Evolutionary conservation across 352 stramenopile species (phyloP).

Genomic region (Globisporangium cylindrosporum): DNA sequence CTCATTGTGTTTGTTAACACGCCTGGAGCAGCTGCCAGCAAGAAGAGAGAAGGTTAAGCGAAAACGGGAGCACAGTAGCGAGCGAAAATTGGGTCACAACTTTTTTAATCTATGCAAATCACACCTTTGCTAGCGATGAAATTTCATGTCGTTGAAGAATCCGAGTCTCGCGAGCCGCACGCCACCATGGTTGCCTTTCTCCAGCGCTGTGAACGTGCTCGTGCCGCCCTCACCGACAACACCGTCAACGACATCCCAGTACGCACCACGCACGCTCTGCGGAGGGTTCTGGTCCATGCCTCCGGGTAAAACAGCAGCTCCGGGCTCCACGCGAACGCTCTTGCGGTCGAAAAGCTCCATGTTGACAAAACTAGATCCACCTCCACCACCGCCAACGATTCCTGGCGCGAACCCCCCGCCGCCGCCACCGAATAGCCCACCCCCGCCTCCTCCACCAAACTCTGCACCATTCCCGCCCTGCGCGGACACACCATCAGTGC

Average conservation of each 20-base stretch:
- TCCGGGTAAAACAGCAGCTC: conserved; percentile 33
- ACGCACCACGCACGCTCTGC: conserved; percentile 39
- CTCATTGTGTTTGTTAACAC: conserved; percentile 39
- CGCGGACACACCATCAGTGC: conserved; percentile 41
- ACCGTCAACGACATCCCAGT: conserved; percentile 59
- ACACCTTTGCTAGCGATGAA: conserved; percentile 26
- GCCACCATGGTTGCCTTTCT: conserved; percentile 57
- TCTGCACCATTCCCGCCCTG: conserved; percentile 69
- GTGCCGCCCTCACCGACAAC: conserved; percentile 56
- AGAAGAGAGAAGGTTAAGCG: not conserved
- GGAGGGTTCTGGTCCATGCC: conserved; percentile 55
- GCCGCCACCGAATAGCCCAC: conserved; percentile 61
- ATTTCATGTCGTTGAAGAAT: conserved; percentile 81
- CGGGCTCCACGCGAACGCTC: conserved; percentile 42
- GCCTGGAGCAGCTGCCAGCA: not conserved
- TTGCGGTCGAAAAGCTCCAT: conserved; percentile 33
- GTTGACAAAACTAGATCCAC: conserved; percentile 68
- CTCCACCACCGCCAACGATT: conserved; percentile 63
- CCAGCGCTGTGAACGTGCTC: conserved; percentile 23
- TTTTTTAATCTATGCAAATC: not conserved
- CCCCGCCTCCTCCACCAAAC: conserved; percentile 65
- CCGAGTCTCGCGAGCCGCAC: conserved; percentile 55
- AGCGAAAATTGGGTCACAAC: not conserved
- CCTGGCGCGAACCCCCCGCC: conserved; percentile 67
- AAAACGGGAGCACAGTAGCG: not conserved